Base-by-base conservation (phyloP, 129 eudicot genomes). In the Escallonia rubra region DNA sequence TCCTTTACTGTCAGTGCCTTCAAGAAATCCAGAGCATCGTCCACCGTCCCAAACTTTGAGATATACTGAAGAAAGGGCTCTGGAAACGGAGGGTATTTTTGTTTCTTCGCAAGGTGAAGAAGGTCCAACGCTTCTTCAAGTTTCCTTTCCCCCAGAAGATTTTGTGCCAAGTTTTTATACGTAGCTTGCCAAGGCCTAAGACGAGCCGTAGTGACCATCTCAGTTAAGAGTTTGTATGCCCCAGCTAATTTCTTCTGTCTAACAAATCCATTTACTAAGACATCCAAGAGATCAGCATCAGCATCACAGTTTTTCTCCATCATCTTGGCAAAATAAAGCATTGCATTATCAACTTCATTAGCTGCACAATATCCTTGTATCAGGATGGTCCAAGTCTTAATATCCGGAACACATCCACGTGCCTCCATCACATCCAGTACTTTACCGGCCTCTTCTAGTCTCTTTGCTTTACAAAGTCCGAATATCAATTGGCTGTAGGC, bases 101-200 rank as follows among this genome's bases (percentile, higher is more conserved):
- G 93, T 78, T 87, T 75, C 82, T 69, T 89, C 99, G 89, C 89
- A 47, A 81, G 67, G 15, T 58, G 75, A n/a, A 94, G 80, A 38
- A 89, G 90, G 63, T 79, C 72, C 75, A 89, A 64, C 14, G 99
- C 85, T 55, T 94, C 99, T 69, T 94, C 96, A 69, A 94, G 74
- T 64, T 75, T 82, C 67, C 86, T 86, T 46, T 78, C 90, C 3
- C 43, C 66, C 43, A 89, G 51, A 56, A 94, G 87, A 59, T 72
- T 89, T 71, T 84, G 76, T 50, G 87, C 87, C 82, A 94, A 48
- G 72, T 52, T 72, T 67, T 89, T 94, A 69, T 73, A 94, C 3
- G 99, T 89, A 47, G 96, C 80, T 75, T 94, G 99, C 93, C 93
- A 89, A n/a, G 99, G 99, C 64, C 67, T 85, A 70, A 94, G 61